Evolutionary conservation across 805 yeast genomes (phyloP), one percentile per base, ranked within the genome.

Genomic region (Metschnikowia lochheadii): DNA sequence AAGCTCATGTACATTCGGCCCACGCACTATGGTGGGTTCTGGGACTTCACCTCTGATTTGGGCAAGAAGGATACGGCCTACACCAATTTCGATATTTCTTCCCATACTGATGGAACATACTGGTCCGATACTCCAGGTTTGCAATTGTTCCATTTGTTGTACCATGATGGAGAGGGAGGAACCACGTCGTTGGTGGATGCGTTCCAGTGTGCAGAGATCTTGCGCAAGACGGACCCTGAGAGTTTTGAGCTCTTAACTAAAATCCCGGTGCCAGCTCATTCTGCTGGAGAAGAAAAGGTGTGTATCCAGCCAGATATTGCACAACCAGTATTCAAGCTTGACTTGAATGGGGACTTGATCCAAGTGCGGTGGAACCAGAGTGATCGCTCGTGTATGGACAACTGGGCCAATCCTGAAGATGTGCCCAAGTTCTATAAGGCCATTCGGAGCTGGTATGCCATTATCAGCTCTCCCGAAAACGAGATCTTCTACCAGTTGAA

Each of bases 11-110:
- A 80, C 61, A 78, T 83, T 44, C 70, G 86, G 39, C 83, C 83
- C 23, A 84, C 90, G 1, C 90, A 84, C 61, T 84, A 85, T 56
- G 89, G 89, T n/a, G 89, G 87, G 1, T 84, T 85, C 66, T 85
- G 89, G 89, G 88, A 83, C 61, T 84, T 85, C 64, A 84, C 89
- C 10, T 76, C 87, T 4, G 87, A 84, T 59, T 68, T 84, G 59
- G 75, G 83, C 42, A 82, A 79, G 67, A 79, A 80, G 51, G 90
- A 84, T 60, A 83, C 87, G 3, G 90, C 90, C 3, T 84, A 84
- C 62, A 84, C 89, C 14, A 82, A 83, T 58, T 71, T 83, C 49
- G 85, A 81, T 54, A 80, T 84, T 46, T 79, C 80, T 6, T 67
- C 79, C 10, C 90, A 84, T 59, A 84, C 89, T 2, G 89, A 84